Conservation (phyloP, 768 basidiomycete genomes). For the Trametes punicea region DNA sequence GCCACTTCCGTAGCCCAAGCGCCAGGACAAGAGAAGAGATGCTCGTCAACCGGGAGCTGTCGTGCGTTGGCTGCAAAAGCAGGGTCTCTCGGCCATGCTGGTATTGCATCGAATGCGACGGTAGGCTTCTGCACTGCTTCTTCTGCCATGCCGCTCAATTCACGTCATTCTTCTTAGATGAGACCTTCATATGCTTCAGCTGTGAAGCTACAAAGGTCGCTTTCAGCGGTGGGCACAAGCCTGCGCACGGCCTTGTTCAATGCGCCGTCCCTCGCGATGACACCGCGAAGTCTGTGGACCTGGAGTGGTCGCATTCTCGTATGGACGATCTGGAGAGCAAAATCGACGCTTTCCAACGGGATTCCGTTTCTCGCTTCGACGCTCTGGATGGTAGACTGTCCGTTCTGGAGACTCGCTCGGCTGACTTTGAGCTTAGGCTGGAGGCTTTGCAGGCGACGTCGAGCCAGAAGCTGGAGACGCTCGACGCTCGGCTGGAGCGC, state of each 20-base stretch:
- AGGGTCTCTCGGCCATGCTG: conserved; percentile 15
- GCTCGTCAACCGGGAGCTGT: not conserved
- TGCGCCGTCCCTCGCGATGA: conserved; percentile 5
- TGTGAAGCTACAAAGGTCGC: conserved; percentile 3
- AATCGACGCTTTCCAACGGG: not conserved
- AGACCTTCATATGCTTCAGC: conserved; percentile 4
- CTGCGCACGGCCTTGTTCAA: conserved; percentile 6
- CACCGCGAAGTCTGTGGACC: not conserved
- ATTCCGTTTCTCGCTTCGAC: conserved; percentile 4
- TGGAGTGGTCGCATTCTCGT: not conserved
- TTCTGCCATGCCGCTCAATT: not conserved
- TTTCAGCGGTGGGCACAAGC: conserved; percentile 6
- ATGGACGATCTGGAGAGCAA: conserved; percentile 6
- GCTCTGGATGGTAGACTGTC: not conserved
- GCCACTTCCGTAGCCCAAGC: not conserved
- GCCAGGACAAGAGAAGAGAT: not conserved
- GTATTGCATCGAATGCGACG: conserved; percentile 18
- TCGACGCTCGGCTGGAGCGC: not conserved
- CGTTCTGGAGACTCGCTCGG: not conserved
- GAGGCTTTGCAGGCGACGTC: not conserved
- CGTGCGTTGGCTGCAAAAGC: not conserved
- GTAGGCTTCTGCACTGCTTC: not conserved
- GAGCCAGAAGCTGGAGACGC: not conserved
- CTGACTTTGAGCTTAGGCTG: not conserved
- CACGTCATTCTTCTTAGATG: not conserved